Base-by-base conservation (phyloP, 1,284 basidiomycete genomes). In the Irpex rosettiformis region DNA sequence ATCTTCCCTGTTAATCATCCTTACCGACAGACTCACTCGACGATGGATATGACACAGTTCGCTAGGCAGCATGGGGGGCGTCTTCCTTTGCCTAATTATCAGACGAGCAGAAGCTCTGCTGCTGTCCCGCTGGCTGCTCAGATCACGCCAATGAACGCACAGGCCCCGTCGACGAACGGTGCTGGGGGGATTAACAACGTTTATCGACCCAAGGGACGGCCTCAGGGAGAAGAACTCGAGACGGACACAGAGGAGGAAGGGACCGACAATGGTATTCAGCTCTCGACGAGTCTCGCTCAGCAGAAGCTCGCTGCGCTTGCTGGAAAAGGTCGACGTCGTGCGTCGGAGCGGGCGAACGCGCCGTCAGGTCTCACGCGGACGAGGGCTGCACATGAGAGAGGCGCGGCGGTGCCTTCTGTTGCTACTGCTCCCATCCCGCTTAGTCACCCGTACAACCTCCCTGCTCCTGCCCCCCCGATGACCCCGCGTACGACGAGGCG, bases 401-500 rank as follows among this genome's bases (percentile, higher is more conserved):
- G 43, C 0, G 58, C 62, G n/a, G n/a, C n/a, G 27, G 58, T 74
- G 5, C 64, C 66, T 7, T 67, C 64, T 8, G 68, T 73, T 21
- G 68, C 69, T 18, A 73, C 72, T 0, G 73, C 77, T 4, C 82
- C 88, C 0, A 84, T 89, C 49, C 81, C 85, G 1, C 72, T 89
- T 2, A 77, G 77, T 3, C 86, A 88, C 67, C 88, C 88, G 3
- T 91, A 90, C 72, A 89, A 88, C 65, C 78, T 92, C 25, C 89
- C 89, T 0, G 75, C 78, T 1, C 80, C 87, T 18, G 80, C 85
- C 0, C 76, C 82, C 27, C 89, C 93, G 0, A 88, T 89, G 65
- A 91, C 93, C 1, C 94, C 94, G 0, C 83, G 89, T 28, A 93
- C 94, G 37, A 94, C 91, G 16, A 81, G 93, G 3, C 79, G 90